Base-by-base conservation (phyloP, 805 yeast species). In the Candida odintsovae region DNA sequence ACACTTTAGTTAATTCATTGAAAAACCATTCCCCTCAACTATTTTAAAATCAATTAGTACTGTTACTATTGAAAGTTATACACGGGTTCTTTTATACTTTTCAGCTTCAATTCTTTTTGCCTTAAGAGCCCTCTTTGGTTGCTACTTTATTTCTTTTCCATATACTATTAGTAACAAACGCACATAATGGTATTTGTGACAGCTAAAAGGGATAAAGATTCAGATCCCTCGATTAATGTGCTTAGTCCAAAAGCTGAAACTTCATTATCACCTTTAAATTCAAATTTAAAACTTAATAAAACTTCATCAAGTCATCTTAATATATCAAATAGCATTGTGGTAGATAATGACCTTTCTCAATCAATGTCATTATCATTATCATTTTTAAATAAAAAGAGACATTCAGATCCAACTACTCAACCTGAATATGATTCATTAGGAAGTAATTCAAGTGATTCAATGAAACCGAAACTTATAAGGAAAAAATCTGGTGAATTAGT, bases 401-500 rank as follows among this genome's bases (percentile, higher is more conserved):
- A 48, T 20, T 48, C 54, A 15, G 52, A 48, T 39, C 33, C 53
- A 2, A 50, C 48, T 11, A 45, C 48, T 9, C 12, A 23, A 3
- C 37, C 31, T 3, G 44, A 39, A 6, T 38, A 40, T 7, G 38
- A 46, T 1, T 33, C 31, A 5, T 25, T 37, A 9, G 12, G 26
- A 7, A 13, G 41, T 13, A 19, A 16, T 25, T 13, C 37, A 1
- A 38, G 47, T 6, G 42, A 42, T n/a, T n/a, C n/a, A n/a, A n/a
- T n/a, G n/a, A n/a, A n/a, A 25, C 61, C 65, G 15, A 70, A 71
- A 4, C 65, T 86, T 45, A 77, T 88, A 4, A 80, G 95, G 42
- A 90, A 90, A 63, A 90, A 90, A 63, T 79, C 89, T 1, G 97
- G 96, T n/a, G 96, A 89, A 60, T 68, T 86, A 39, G 84, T 88